Evolutionary conservation across 768 basidiomycete genomes (phyloP).

Genomic region (Pleurotus sapidus): DNA sequence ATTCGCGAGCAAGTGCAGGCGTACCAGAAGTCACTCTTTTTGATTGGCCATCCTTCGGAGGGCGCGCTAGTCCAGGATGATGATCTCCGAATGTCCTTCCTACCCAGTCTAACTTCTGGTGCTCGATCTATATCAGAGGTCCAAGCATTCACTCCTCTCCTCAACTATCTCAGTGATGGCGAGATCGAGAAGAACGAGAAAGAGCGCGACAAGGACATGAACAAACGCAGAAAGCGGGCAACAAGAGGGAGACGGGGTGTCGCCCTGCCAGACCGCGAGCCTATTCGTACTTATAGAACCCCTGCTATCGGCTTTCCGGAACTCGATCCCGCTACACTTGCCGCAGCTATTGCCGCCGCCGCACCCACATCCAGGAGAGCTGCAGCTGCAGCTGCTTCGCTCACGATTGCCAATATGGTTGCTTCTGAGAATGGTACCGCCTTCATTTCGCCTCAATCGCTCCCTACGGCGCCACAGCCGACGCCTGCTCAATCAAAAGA

Average conservation of each 20-base stretch:
- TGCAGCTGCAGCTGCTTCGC: slow-evolving; percentile 79
- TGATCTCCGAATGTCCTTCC: slow-evolving; percentile 85
- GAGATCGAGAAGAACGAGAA: slow-evolving; percentile 89
- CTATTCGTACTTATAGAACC: slow-evolving; percentile 87
- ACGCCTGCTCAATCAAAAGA: slow-evolving; percentile 49
- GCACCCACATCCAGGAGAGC: slow-evolving; percentile 76
- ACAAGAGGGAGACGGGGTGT: slow-evolving; percentile 80
- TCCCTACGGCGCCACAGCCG: slow-evolving; percentile 29
- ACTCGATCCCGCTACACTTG: slow-evolving; percentile 67
- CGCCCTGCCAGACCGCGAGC: slow-evolving; percentile 89
- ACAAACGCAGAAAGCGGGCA: slow-evolving; percentile 79
- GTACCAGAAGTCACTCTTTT: slow-evolving; percentile 88
- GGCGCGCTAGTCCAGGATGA: slow-evolving; percentile 81
- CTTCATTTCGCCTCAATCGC: slow-evolving; percentile 42
- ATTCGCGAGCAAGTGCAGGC: slow-evolving; percentile 94
- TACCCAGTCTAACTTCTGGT: slow-evolving; percentile 73
- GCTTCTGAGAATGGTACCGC: slow-evolving; percentile 84
- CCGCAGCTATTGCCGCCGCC: slow-evolving; percentile 58
- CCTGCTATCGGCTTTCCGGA: slow-evolving; percentile 85
- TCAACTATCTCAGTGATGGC: slow-evolving; percentile 84
- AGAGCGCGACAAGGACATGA: slow-evolving; percentile 91
- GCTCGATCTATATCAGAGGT: slow-evolving; percentile 79
- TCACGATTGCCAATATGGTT: slow-evolving; percentile 90
- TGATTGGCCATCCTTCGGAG: slow-evolving; percentile 84
- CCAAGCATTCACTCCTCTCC: slow-evolving; percentile 78